These are phyloP conservation scores for Rhizoclosmatium globosum DNA, from an alignment of 192 early-diverging fungal genomes.

Conservation along the genomic window DNA sequence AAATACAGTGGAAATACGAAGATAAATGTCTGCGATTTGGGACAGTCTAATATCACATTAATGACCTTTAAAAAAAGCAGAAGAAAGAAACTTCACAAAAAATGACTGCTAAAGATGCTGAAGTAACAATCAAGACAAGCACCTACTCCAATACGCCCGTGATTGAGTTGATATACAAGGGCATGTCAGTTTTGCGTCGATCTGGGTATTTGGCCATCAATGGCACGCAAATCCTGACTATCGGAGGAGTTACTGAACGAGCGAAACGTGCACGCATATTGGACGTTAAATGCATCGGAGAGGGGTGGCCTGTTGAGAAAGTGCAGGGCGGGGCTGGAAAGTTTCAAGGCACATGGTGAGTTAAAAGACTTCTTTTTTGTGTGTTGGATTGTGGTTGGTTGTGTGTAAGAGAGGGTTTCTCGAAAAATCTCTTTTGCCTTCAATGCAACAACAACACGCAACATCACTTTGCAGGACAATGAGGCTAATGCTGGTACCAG, in stretches of 20 bases:
- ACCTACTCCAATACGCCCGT: background rate
- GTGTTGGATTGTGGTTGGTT: background rate
- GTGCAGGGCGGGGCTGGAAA: conserved; percentile 11
- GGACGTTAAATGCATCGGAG: conserved; percentile 5
- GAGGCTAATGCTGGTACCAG: background rate
- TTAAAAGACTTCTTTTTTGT: background rate
- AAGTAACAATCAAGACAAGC: background rate
- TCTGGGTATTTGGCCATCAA: background rate
- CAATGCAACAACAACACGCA: too few species aligned
- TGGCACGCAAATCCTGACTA: conserved; percentile 9
- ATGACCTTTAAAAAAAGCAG: too few species aligned
- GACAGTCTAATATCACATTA: too few species aligned
- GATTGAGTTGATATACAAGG: background rate
- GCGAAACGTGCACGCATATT: conserved; percentile 4
- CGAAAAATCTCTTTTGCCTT: too few species aligned
- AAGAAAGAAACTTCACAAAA: background rate
- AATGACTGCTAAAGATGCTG: background rate
- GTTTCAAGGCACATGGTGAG: conserved; percentile 24
- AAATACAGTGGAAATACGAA: too few species aligned
- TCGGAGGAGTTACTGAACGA: conserved; percentile 3
- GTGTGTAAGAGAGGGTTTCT: too few species aligned
- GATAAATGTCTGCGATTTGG: too few species aligned
- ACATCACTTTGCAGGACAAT: too few species aligned
- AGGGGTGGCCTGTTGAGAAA: conserved; percentile 18
- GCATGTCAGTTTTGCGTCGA: background rate